Base-by-base conservation (phyloP, 1,284 basidiomycete species). In the Malassezia restricta region DNA sequence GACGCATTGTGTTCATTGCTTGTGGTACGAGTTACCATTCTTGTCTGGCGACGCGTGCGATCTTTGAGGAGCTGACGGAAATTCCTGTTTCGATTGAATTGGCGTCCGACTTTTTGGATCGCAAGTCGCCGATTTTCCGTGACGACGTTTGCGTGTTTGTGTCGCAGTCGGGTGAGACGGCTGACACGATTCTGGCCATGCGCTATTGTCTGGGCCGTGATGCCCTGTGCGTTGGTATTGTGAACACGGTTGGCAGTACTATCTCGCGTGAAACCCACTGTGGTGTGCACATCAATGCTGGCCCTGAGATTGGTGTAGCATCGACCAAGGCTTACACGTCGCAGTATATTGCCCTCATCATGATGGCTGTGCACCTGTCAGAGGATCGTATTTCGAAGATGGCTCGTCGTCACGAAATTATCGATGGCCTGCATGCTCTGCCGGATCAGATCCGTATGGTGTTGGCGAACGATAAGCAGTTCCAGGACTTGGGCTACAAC, bases 311-410 rank as follows among this genome's bases (percentile, higher is more conserved):
- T 60, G 92, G 94, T 81, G 94, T 99, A 58, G 94, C 94, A 6
- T 96, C 91, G n/a, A 99, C 94, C 61, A 99, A 99, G 83, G 94
- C 94, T 3, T 99, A 99, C 78, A 98, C 92, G 3, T 96, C 91
- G 46, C 92, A 99, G 77, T 98, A 96, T 79, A 91, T 98, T 64
- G 94, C 92, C 3, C 81, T 98, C 49, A 78, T 96, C 76, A 92
- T 98, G 86, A 94, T 98, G 78, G 94, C 94, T 12, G 81, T 98
- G 35, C 91, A 96, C 76, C 80, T 99, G 20, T 91, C 89, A 4
- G 91, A 96, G 75, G 94, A 98, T 76, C 86, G 90, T 45, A 86
- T 95, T 73, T 88, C 87, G 43, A 84, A 95, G 77, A 84, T 83
- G 3, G 82, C 85, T 64, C 85, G 94, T 57, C 82, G 92, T 62